These are phyloP conservation scores for Myochromella boudieri DNA, from an alignment of 768 basidiomycete species.

Conservation along the genomic window DNA sequence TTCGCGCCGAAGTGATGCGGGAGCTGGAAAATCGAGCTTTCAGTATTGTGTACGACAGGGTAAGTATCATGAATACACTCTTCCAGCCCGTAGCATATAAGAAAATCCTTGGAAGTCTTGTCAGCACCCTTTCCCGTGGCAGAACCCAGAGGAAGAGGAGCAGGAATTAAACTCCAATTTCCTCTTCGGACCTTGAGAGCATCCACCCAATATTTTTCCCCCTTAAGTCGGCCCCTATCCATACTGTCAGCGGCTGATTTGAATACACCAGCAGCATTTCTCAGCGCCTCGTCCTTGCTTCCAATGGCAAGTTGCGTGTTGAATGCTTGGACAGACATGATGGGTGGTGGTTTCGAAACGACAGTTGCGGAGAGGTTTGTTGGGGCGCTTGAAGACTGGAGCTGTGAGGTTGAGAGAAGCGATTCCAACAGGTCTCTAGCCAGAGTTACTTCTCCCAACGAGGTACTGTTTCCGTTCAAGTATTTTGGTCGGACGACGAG, in stretches of 20 bases:
- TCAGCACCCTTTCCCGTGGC: slow-evolving; percentile 76
- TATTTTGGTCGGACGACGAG: neutral
- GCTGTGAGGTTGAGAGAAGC: slow-evolving; percentile 43
- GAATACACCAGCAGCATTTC: slow-evolving; percentile 72
- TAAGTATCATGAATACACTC: slow-evolving; percentile 59
- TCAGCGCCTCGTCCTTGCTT: slow-evolving; percentile 76
- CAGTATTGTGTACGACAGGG: neutral
- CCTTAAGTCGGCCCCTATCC: slow-evolving; percentile 57
- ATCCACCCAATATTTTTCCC: slow-evolving; percentile 81
- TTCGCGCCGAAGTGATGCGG: slow-evolving; percentile 58
- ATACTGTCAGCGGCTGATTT: slow-evolving; percentile 68
- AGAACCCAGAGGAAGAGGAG: slow-evolving; percentile 72
- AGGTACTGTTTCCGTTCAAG: slow-evolving; percentile 46
- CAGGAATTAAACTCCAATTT: slow-evolving; percentile 82
- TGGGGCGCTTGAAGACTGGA: slow-evolving; percentile 10
- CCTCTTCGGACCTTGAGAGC: slow-evolving; percentile 73
- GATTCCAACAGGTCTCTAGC: slow-evolving; percentile 69
- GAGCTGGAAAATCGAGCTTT: slow-evolving; percentile 42
- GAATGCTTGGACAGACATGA: slow-evolving; percentile 68
- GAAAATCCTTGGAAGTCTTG: slow-evolving; percentile 77
- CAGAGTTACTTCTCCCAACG: slow-evolving; percentile 77
- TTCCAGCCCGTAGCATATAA: slow-evolving; percentile 79
- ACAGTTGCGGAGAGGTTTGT: slow-evolving; percentile 56
- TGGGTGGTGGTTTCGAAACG: slow-evolving; percentile 65
- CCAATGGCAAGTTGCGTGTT: slow-evolving; percentile 72